A percentile compares a stretch with the other conserved stretches of the same genome.
These are phyloP conservation scores for Parathielavia appendiculata DNA, from an alignment of 495 filamentous ascomycete species.

Conservation along the genomic window DNA sequence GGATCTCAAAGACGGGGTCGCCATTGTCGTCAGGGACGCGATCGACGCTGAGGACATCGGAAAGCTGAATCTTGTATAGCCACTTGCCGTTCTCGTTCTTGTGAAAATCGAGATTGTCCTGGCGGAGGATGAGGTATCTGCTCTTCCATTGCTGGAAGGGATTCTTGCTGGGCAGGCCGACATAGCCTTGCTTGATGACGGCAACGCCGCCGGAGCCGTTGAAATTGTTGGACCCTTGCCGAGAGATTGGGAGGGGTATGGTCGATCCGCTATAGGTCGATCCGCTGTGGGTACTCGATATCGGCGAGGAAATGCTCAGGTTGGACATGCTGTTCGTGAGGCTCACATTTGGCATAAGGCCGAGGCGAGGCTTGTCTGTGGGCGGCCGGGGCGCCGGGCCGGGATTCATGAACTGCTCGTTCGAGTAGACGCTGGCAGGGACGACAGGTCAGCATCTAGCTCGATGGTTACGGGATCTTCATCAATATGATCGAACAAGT, in stretches of 20 bases:
- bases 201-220: constrained; percentile 59
- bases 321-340: constrained; percentile 75
- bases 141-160: constrained; percentile 79
- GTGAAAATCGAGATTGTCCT: constrained; percentile 83
- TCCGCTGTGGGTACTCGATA: constrained; percentile 51
- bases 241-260: constrained; percentile 61
- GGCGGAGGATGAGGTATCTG: constrained; percentile 80
- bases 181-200: constrained; percentile 74
- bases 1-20: constrained; percentile 87
- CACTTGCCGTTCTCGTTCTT: constrained; percentile 84
- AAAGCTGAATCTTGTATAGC: constrained; percentile 70
- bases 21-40: constrained; percentile 68
- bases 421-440: constrained; percentile 48
- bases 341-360: constrained; percentile 64
- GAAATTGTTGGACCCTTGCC: constrained; percentile 52
- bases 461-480: not conserved
- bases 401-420: constrained; percentile 89
- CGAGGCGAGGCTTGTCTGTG: constrained; percentile 73
- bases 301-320: constrained; percentile 61
- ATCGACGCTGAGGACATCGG: constrained; percentile 77
- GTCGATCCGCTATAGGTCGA: constrained; percentile 63
- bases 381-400: constrained; percentile 90
- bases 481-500: not conserved
- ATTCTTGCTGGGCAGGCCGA: constrained; percentile 67
- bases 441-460: constrained; percentile 20